phyloP scores from a whole-genome alignment of 768 basidiomycete genomes.

The Termitomyces sp. region DNA sequence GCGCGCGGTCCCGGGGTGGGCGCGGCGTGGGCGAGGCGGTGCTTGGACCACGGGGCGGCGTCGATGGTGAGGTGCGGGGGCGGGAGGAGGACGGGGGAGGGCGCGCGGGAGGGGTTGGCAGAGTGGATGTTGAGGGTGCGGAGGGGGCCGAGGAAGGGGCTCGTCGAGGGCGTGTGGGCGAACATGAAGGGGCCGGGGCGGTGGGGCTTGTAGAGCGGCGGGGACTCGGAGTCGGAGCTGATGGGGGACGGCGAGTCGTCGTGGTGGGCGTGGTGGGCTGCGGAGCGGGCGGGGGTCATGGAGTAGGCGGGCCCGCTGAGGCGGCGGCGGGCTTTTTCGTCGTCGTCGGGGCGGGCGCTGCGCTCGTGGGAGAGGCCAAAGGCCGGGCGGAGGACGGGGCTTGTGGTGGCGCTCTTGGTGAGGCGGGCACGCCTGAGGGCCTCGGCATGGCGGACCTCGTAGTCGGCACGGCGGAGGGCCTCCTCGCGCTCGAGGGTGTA shows the following conservation, averaged over 20 bases:
- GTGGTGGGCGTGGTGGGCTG: conserved; percentile 14
- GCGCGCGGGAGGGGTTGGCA: conserved; percentile 61
- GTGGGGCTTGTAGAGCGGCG: conserved; percentile 27
- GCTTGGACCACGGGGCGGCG: neutral
- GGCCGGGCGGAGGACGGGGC: conserved; percentile 37
- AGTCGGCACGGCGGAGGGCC: conserved; percentile 80
- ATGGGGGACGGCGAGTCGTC: conserved; percentile 52
- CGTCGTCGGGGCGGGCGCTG: neutral
- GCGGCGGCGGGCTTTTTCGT: conserved; percentile 31
- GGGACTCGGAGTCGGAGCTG: conserved; percentile 59
- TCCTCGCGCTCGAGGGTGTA: conserved; percentile 86
- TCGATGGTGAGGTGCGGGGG: conserved; percentile 29
- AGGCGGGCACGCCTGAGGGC: conserved; percentile 52
- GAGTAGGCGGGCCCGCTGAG: conserved; percentile 55
- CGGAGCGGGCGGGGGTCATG: too few species aligned
- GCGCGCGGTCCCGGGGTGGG: too few species aligned
- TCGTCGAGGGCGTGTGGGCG: conserved; percentile 51
- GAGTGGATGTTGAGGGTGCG: conserved; percentile 74
- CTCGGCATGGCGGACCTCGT: conserved; percentile 72
- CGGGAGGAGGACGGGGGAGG: conserved; percentile 66
- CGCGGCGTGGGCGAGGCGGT: too few species aligned
- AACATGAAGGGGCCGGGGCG: conserved; percentile 14
- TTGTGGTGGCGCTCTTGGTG: conserved; percentile 66
- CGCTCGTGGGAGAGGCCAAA: conserved; percentile 33
- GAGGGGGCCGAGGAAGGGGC: conserved; percentile 76